Conservation (phyloP, 148 eudicot genomes). For the Amaranthus palmeri region DNA sequence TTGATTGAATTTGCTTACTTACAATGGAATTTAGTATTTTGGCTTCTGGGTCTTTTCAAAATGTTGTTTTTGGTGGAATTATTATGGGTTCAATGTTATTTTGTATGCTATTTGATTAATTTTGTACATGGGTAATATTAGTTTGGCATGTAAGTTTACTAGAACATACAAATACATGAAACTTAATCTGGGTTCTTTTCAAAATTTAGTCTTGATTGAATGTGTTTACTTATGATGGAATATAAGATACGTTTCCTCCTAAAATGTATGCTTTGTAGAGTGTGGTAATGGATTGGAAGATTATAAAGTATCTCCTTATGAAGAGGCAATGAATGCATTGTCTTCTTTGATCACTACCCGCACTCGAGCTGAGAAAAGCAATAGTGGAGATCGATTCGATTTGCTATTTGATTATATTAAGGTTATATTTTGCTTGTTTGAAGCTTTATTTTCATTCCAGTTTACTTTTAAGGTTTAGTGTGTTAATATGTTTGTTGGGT, state of each 20-base stretch:
- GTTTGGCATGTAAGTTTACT: not conserved
- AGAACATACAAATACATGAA: not conserved
- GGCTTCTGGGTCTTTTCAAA: no score
- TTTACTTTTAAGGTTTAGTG: not conserved
- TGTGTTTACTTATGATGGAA: not conserved
- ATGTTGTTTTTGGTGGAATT: not conserved
- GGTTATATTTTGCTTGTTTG: conserved; percentile 29
- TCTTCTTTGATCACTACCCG: conserved; percentile 79
- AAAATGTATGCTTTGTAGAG: conserved; percentile 14
- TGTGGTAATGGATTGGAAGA: conserved; percentile 31
- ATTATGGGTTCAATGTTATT: not conserved
- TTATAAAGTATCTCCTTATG: conserved; percentile 38
- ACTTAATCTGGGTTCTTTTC: conserved; percentile 9
- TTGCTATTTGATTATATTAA: conserved; percentile 64
- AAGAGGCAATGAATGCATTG: conserved; percentile 76
- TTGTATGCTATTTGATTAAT: not conserved
- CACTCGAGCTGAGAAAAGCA: conserved; percentile 73
- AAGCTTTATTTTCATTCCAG: not conserved
- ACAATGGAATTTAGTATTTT: not conserved
- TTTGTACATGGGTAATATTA: conserved; percentile 3
- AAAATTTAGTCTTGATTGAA: conserved; percentile 1
- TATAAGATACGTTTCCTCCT: not conserved
- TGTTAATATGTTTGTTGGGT: not conserved
- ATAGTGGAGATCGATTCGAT: conserved; percentile 64
- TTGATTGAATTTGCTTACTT: not conserved